Base-by-base conservation (phyloP, 2,329 filamentous ascomycete species). In the Exophiala mesophila region DNA sequence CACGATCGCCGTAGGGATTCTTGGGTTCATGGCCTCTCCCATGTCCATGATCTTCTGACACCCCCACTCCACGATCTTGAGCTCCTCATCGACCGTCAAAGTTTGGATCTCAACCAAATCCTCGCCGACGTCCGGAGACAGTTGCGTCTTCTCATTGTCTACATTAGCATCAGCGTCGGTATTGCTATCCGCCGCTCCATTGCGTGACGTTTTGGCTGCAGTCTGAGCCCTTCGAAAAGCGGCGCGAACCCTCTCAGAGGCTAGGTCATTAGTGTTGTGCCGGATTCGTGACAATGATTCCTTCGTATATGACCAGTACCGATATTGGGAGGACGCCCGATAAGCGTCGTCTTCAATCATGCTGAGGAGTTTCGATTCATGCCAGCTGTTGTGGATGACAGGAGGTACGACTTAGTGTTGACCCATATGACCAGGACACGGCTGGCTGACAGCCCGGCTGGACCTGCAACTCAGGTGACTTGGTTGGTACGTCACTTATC, bases 311-410 rank as follows among this genome's bases (percentile, higher is more conserved):
- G 89, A 95, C 92, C 92, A 98, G 45, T 94, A 74, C 31, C 85
- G 80, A 62, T 81, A 97, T 65, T 98, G 92, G 34, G 87, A 90
- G 0, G 90, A 94, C 38, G 85, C 78, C 21, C 88, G 82, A 67
- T 97, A 98, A 41, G 89, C 75, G 54, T 87, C 85, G 66, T 98
- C 92, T 74, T 98, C 92, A 49, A 80, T 85, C 78, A 94, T 86
- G 48, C 33, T 65, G 52, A 16, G 24, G 18, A 26, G n/a, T n/a
- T n/a, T n/a, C n/a, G n/a, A n/a, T n/a, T n/a, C n/a, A n/a, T n/a
- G n/a, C n/a, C n/a, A n/a, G n/a, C n/a, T n/a, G n/a, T n/a, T n/a
- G n/a, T n/a, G n/a, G n/a, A n/a, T n/a, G n/a, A n/a, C n/a, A n/a
- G n/a, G n/a, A n/a, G n/a, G n/a, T n/a, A n/a, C 24, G n/a, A 28